Percentiles rank a stretch among this genome's conserved stretches.
Evolutionary conservation across 108 stramenopile species (phyloP).

Genomic region (Fragilaria radians): DNA sequence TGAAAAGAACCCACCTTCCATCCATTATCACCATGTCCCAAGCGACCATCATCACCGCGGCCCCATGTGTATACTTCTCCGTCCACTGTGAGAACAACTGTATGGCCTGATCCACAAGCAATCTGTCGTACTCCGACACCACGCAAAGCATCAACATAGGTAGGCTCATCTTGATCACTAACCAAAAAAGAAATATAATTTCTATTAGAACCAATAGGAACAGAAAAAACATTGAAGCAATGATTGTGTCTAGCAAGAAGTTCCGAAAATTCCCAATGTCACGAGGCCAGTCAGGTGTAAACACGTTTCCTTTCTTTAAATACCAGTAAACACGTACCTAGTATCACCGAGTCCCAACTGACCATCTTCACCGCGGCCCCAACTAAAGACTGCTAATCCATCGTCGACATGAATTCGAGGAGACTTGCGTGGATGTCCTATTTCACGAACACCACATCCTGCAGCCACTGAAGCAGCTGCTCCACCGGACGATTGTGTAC

Average conservation of each 20-base stretch:
- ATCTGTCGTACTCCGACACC: conserved; percentile 88
- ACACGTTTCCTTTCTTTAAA: no score
- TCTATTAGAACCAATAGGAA: no score
- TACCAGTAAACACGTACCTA: no score
- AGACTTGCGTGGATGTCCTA: not conserved
- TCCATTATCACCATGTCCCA: conserved; percentile 93
- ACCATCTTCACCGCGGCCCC: conserved; percentile 91
- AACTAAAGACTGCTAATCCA: conserved; percentile 72
- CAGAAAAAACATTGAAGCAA: no score
- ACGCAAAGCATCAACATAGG: conserved; percentile 84
- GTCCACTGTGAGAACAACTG: conserved; percentile 85
- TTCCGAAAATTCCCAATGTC: no score
- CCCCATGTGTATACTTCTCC: conserved; percentile 95
- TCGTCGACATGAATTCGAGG: conserved; percentile 9
- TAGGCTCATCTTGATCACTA: conserved; percentile 82
- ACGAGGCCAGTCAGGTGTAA: no score
- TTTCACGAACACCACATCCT: conserved; percentile 13
- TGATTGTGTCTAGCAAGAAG: no score
- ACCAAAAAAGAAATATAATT: conserved; percentile 18
- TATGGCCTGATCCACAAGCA: conserved; percentile 92
- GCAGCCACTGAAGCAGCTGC: conserved; percentile 14
- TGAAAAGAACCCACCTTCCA: conserved; percentile 61
- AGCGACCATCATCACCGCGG: conserved; percentile 82
- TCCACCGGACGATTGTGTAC: conserved; percentile 6
- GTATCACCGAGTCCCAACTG: conserved; percentile 65